Percentiles rank a stretch among this genome's conserved stretches.
Conservation (phyloP, 176 grass and related monocot genomes). For the Aegilops speltoides region DNA sequence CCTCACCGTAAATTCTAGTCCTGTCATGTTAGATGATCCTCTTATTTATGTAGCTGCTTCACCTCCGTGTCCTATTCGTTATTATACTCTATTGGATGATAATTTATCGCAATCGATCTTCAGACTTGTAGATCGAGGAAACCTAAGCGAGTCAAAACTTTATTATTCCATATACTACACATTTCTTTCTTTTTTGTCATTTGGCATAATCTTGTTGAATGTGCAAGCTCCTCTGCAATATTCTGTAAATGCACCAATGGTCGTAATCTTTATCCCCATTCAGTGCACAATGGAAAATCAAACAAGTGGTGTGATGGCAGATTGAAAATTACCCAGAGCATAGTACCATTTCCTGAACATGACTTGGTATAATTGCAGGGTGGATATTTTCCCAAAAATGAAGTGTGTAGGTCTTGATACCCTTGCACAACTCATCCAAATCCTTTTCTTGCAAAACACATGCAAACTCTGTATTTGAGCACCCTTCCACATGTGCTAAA, state of each 20-base stretch:
- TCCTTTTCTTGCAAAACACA: not conserved
- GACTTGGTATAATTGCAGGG: not conserved
- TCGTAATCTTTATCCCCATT: not conserved
- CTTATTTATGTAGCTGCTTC: constrained; percentile 3
- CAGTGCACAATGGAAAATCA: not conserved
- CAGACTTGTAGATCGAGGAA: constrained; percentile 16
- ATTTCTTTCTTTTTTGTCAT: not conserved
- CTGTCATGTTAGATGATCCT: constrained; percentile 31
- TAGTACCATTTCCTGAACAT: not conserved
- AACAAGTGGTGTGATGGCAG: not conserved
- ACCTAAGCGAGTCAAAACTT: not conserved
- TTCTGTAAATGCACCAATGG: not conserved
- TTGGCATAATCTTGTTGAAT: not conserved
- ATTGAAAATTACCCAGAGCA: not conserved
- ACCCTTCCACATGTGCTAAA: not conserved
- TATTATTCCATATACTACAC: not conserved
- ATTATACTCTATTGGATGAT: not conserved
- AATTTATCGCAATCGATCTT: constrained; percentile 1
- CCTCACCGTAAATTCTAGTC: constrained; percentile 41
- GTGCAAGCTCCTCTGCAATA: not conserved
- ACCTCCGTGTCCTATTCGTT: constrained; percentile 20
- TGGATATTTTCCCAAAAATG: not conserved
- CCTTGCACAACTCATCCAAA: not conserved
- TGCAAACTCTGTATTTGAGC: not conserved
- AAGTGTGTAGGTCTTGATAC: not conserved